These are phyloP conservation scores for Cymbopogon citratus DNA, from an alignment of 176 grass and related monocot genomes.

Conservation along the genomic window DNA sequence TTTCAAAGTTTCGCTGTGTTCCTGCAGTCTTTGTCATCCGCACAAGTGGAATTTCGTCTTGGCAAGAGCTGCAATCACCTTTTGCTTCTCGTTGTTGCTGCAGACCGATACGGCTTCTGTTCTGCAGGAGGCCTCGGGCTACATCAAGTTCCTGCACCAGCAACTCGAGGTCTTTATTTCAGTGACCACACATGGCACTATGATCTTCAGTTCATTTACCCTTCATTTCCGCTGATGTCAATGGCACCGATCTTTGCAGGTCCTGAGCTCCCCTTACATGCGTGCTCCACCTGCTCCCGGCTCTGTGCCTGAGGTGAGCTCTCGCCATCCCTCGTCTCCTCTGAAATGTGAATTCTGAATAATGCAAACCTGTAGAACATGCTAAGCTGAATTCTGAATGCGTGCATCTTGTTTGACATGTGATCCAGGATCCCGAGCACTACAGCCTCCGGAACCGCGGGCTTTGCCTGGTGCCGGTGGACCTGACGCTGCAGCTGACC, in stretches of 20 bases:
- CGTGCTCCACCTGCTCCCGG: conserved; percentile 26
- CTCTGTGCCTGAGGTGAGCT: conserved; percentile 53
- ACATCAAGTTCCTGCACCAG: conserved; percentile 94
- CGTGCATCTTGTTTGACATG: background rate
- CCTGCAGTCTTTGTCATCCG: background rate
- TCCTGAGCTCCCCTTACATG: conserved; percentile 84
- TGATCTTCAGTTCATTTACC: background rate
- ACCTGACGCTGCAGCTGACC: conserved; percentile 54
- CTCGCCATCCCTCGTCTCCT: background rate
- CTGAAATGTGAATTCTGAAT: background rate
- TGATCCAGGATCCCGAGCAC: conserved; percentile 55
- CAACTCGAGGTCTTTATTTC: conserved; percentile 65
- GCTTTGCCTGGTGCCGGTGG: conserved; percentile 82
- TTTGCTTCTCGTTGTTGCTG: background rate
- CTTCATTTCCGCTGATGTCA: background rate
- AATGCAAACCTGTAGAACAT: background rate
- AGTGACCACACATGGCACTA: background rate
- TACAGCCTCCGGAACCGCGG: conserved; percentile 77
- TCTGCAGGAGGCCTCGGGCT: conserved; percentile 78
- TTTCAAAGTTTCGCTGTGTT: background rate
- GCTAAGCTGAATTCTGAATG: background rate
- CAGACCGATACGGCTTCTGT: conserved; percentile 97
- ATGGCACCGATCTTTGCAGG: conserved; percentile 38
- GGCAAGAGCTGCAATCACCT: background rate
- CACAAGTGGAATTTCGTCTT: background rate